Evolutionary conservation across 2,329 filamentous ascomycete genomes (phyloP).

Genomic region (Nigrograna mackinnonii): DNA sequence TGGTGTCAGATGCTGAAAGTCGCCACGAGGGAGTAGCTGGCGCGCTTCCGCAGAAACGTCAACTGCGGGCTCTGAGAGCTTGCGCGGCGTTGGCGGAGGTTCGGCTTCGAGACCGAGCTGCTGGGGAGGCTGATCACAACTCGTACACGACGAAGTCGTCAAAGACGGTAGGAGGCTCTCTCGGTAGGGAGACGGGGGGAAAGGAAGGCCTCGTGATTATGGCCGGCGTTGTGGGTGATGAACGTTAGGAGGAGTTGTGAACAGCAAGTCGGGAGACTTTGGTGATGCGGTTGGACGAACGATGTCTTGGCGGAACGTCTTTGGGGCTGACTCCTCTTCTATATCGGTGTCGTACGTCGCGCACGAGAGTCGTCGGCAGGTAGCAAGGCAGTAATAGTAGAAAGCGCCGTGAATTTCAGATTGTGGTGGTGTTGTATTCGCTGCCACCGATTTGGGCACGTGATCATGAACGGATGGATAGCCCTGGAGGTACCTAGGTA

Average conservation of each 20-base stretch:
- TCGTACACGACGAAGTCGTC: constrained; percentile 24
- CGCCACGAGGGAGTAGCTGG: constrained; percentile 41
- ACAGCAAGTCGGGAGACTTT: constrained; percentile 7
- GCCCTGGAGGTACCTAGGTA: too few species aligned
- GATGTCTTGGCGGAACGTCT: background rate
- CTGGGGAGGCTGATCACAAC: constrained; percentile 19
- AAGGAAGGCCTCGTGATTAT: constrained; percentile 27
- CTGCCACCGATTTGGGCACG: too few species aligned
- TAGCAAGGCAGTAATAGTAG: too few species aligned
- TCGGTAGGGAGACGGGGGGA: constrained; percentile 25
- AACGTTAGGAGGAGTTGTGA: constrained; percentile 15
- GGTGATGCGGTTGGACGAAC: constrained; percentile 2
- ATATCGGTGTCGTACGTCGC: too few species aligned
- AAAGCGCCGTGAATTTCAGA: too few species aligned
- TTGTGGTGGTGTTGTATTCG: too few species aligned
- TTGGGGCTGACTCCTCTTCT: too few species aligned
- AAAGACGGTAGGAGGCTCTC: constrained; percentile 19
- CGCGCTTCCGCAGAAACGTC: constrained; percentile 46
- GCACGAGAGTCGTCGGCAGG: too few species aligned
- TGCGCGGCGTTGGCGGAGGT: constrained; percentile 37
- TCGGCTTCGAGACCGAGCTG: constrained; percentile 26
- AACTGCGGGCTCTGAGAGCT: constrained; percentile 30
- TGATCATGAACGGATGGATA: too few species aligned
- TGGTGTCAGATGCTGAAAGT: constrained; percentile 42
- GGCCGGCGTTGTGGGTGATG: constrained; percentile 35